Conservation (phyloP, 768 basidiomycete genomes). For the Phylloporus sp. region DNA sequence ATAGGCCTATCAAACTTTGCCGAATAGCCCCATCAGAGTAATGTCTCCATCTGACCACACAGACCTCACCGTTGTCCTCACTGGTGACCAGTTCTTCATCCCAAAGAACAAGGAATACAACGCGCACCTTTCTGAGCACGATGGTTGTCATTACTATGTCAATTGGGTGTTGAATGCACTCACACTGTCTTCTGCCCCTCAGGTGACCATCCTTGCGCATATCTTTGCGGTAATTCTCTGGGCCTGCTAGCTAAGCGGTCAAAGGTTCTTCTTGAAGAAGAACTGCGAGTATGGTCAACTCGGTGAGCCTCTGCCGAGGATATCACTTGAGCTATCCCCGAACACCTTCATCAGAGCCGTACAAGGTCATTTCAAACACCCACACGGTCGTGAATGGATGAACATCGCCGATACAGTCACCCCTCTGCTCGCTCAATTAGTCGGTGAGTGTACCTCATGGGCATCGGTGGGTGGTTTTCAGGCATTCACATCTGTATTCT, state of each 20-base stretch:
- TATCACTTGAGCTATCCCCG: slow-evolving; percentile 4
- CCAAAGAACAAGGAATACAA: slow-evolving; percentile 53
- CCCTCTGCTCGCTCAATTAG: slow-evolving; percentile 71
- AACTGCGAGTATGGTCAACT: slow-evolving; percentile 80
- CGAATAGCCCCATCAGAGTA: neutral
- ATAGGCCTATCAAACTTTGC: neutral
- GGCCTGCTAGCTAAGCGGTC: slow-evolving; percentile 79
- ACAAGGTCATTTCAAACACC: slow-evolving; percentile 86
- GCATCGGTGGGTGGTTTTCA: slow-evolving; percentile 3
- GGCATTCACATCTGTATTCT: slow-evolving; percentile 21
- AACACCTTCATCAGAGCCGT: slow-evolving; percentile 57
- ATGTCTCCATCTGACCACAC: slow-evolving; percentile 15
- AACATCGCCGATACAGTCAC: slow-evolving; percentile 68
- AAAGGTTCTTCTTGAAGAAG: slow-evolving; percentile 69
- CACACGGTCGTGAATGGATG: slow-evolving; percentile 81
- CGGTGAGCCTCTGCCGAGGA: slow-evolving; percentile 39
- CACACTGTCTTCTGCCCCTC: slow-evolving; percentile 9
- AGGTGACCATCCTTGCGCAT: slow-evolving; percentile 60
- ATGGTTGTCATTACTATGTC: slow-evolving; percentile 34
- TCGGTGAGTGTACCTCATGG: slow-evolving; percentile 53
- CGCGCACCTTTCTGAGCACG: slow-evolving; percentile 35
- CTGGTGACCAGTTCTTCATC: slow-evolving; percentile 52
- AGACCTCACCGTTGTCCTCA: slow-evolving; percentile 30
- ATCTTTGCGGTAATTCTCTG: slow-evolving; percentile 95
- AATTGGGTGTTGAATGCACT: slow-evolving; percentile 2